Evolutionary conservation across 768 basidiomycete species (phyloP).

Genomic region (Coprinellus aureogranulatus): DNA sequence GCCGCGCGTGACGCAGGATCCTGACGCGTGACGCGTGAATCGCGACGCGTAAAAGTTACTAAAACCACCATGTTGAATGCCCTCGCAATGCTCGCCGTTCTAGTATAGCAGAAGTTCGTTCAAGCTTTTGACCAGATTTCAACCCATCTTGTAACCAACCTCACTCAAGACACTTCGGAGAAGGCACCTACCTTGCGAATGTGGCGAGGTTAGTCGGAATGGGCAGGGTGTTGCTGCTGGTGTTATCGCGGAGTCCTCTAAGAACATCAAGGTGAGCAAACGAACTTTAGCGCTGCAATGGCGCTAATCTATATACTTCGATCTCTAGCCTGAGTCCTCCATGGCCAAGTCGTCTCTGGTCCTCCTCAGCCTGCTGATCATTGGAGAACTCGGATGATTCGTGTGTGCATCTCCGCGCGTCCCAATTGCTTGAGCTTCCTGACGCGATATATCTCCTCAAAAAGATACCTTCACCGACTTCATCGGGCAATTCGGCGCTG

Average conservation of each 20-base stretch:
- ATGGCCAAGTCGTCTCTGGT: slow-evolving; percentile 67
- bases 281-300: no score
- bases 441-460: slow-evolving; percentile 85
- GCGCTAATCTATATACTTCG: no score
- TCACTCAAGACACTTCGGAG: slow-evolving; percentile 64
- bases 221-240: slow-evolving; percentile 73
- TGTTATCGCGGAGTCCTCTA: slow-evolving; percentile 82
- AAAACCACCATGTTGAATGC: no score
- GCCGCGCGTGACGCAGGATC: no score
- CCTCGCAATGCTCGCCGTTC: no score
- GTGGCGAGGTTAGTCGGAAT: slow-evolving; percentile 81
- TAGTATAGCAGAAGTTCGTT: no score
- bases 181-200: slow-evolving; percentile 65
- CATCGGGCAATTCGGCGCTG: slow-evolving; percentile 70
- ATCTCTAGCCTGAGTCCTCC: slow-evolving; percentile 53
- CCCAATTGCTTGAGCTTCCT: no score
- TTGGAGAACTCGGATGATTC: slow-evolving; percentile 90
- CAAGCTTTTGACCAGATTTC: slow-evolving; percentile 81
- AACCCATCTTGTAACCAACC: slow-evolving; percentile 73
- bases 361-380: no score
- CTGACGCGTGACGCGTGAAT: no score
- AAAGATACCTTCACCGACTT: slow-evolving; percentile 73
- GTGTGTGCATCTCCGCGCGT: slow-evolving; percentile 61
- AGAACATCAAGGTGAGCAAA: slow-evolving; percentile 79
- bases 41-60: no score